Base-by-base conservation (phyloP, 1,139 yeast genomes). In the Suhomyces kunorum region DNA sequence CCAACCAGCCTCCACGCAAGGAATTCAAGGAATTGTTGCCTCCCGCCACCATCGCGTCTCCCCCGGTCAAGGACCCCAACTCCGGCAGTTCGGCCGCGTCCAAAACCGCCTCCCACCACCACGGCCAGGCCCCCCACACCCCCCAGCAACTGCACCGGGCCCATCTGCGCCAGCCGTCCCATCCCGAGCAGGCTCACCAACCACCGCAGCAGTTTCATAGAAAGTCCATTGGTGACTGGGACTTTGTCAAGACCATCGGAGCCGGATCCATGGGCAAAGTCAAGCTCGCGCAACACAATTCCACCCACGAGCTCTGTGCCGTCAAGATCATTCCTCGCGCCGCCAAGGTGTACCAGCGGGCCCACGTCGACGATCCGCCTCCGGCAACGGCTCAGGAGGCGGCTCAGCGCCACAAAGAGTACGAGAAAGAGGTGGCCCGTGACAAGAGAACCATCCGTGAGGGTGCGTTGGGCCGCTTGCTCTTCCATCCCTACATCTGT, bases 241-340 rank as follows among this genome's bases (percentile, higher is more conserved):
- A 87, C 55, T 90, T 92, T 53, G 77, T 88, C 45, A 89, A 89
- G 60, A 89, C 97, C 1, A 87, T 92, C 36, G 99, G 99, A 36
- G 96, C 98, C 4, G 98, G 99, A 3, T 87, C 96, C 1, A 92
- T 94, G 98, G 99, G 99, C 43, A 95, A 92, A 62, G 99, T 92
- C 38, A 94, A 94, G 63, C 71, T 92, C 34, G 98, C 98, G 2
- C 84, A 81, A 54, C 96, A 90, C 65, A 79, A 86, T 49, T 62
- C 80, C 28, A 87, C 96, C 1, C 78, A 79, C 40, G 96, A 89
- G 58, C 73, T 86, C 19, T 89, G 96, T 64, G 98, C 92, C 1
- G 86, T 86, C 16, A 86, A 86, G 57, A 86, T 86, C 43, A 88
- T 86, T 25, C 89, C 90, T 8, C 65, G 92, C 49, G 92, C 94